Evolutionary conservation across 768 basidiomycete species (phyloP), one percentile per base, ranked within the genome.

Genomic region (Neoboletus magnificus): DNA sequence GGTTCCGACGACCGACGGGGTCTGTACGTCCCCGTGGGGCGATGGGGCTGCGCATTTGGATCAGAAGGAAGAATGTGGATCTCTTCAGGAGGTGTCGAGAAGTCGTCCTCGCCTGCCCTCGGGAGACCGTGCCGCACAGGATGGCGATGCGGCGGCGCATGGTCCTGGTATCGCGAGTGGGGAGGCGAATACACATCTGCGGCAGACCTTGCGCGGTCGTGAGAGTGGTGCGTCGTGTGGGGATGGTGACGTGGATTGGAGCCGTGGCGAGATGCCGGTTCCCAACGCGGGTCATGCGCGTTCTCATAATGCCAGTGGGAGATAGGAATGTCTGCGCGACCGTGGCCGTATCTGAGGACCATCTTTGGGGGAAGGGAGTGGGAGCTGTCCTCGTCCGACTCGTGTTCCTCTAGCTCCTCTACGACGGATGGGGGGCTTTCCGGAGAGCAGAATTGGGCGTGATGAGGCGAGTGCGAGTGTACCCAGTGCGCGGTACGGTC

Each of bases 401-500:
- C 75, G 52, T 53, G 56, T 11, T 62, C 69, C 7, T 75, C 79
- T 39, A 79, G 68, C 32, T 84, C 66, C 33, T 72, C 76, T 39
- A 53, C 57, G 49, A 61, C 53, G 36, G 82, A 77, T 5, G 83
- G 85, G 5, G 83, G 79, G 23, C 75, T 72, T 39, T 84, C 84
- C 18, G 86, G 86, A 9, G 86, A 87, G 59, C 76, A 76, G 54
- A 82, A 76, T 29, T 74, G 74, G 51, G 49, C 60, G 65, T 61
- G 25, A 51, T 56, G 20, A 22, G 75, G 73, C 36, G 64, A 66
- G 71, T 68, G 79, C 59, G 68, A 77, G 67, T 72, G 71, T 16
- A 91, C 80, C 88, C 88, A 91, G 66, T 78, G 65, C 27, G 79
- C 78, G 5, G 86, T 88, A 47, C 88, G 80, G 27, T 86, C 79